These are phyloP conservation scores for Fusarium sp. DNA, from an alignment of 2,329 filamentous ascomycete species.

Conservation along the genomic window DNA sequence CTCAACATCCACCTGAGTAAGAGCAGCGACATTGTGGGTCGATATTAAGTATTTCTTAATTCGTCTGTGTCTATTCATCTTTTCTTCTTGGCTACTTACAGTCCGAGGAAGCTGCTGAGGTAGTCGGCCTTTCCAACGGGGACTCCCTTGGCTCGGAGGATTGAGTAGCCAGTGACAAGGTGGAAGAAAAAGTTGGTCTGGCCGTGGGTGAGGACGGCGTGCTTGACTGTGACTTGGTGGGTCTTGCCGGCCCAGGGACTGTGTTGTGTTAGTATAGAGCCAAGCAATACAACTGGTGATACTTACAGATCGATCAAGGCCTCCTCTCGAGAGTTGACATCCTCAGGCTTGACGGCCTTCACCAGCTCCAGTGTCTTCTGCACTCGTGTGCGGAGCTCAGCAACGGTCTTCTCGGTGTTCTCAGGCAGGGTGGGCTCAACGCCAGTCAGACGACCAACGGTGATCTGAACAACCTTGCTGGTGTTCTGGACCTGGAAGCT, in stretches of 20 bases:
- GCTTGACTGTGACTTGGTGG: slow-evolving; percentile 20
- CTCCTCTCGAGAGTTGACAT: slow-evolving; percentile 27
- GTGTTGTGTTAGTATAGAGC: not conserved
- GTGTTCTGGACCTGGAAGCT: slow-evolving; percentile 37
- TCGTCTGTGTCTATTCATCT: not conserved
- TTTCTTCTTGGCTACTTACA: slow-evolving; percentile 1
- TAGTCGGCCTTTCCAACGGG: slow-evolving; percentile 33
- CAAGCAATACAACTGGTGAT: accelerated
- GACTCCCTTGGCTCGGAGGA: slow-evolving; percentile 33
- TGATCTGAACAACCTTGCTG: slow-evolving; percentile 24
- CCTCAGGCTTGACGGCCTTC: slow-evolving; percentile 15
- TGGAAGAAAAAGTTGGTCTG: slow-evolving; percentile 37
- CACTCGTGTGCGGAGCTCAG: slow-evolving; percentile 25
- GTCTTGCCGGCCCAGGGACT: slow-evolving; percentile 21
- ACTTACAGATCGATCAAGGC: slow-evolving; percentile 15
- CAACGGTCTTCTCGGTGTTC: slow-evolving; percentile 26
- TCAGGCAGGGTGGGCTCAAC: slow-evolving; percentile 21
- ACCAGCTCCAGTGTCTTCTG: slow-evolving; percentile 28
- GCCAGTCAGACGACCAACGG: slow-evolving; percentile 30
- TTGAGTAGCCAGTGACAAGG: slow-evolving; percentile 32
- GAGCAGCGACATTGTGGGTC: not conserved
- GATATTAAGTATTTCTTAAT: not conserved
- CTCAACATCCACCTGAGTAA: not conserved
- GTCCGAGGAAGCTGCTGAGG: slow-evolving; percentile 20
- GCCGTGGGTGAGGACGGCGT: slow-evolving; percentile 22